Base-by-base conservation (phyloP, 345 rosid species). In the Eucalyptus curtisii region DNA sequence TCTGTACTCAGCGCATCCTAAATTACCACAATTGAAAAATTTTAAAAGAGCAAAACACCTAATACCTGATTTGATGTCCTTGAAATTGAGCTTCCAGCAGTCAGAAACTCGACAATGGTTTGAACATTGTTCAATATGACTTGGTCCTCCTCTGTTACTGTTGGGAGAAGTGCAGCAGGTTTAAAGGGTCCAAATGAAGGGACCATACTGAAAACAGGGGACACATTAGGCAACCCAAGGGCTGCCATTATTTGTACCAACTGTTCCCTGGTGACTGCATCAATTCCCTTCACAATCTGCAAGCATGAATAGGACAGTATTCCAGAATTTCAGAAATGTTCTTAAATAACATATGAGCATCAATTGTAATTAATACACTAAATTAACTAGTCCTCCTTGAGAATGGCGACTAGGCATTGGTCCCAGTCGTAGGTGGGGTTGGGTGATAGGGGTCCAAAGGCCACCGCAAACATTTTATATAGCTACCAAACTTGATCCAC, bases 251-350 rank as follows among this genome's bases (percentile, higher is more conserved):
- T 85, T 91, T 92, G 97, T 79, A 96, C 96, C 68, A 97, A 92
- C 92, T 97, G 99, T 90, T 97, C 98, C 91, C 99, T 95, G 22
- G 98, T 93, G 88, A 96, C 93, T 48, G 99, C 99, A 91, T 97
- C 99, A 15, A 97, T 96, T 82, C 98, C 98, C 93, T 96, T 97
- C 44, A 97, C 99, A 90, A 97, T 95, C 99, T 97, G 95, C 20
- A 76, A 20, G 84, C 89, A 88, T 86, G 22, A 47, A 66, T 86
- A 76, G 47, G 47, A 40, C 84, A 76, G 24, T 40, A 76, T 37
- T 76, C 47, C 30, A 12, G 84, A 40, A 76, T 76, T 37, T 76
- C 47, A 76, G 47, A 76, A 25, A 40, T 76, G 47, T 40, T 76
- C 84, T 40, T 76, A 22, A 40, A 42, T 76, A 40, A 76, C 30